Conservation (phyloP, 2,329 filamentous ascomycete species). For the Aspergillus pseudoviridinutans region DNA sequence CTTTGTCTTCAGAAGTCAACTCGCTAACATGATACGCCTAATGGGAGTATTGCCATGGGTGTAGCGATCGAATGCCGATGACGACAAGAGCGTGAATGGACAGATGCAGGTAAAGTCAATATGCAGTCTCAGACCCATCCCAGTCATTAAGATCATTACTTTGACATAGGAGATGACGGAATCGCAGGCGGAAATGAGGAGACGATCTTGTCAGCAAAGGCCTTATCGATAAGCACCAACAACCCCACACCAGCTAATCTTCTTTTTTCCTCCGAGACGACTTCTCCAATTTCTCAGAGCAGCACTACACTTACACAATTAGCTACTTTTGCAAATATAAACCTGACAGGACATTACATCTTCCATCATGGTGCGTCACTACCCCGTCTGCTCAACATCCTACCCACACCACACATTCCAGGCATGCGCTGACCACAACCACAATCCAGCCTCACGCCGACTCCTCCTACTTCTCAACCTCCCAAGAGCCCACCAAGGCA, state of each 20-base stretch:
- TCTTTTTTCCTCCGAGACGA: neutral
- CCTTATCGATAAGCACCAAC: neutral
- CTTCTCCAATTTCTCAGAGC: neutral
- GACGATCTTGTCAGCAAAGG: too few relatives aligned
- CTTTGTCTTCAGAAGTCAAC: too few relatives aligned
- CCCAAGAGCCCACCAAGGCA: constrained; percentile 33
- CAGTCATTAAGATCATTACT: too few relatives aligned
- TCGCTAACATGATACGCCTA: too few relatives aligned
- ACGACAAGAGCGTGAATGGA: neutral
- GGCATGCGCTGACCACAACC: neutral
- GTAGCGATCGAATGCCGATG: neutral
- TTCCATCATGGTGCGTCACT: constrained; percentile 1
- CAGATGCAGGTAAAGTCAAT: too few relatives aligned
- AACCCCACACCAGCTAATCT: neutral
- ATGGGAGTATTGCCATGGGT: neutral
- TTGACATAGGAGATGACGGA: neutral
- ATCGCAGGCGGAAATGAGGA: neutral
- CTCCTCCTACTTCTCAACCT: constrained; percentile 39
- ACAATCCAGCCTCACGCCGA: constrained; percentile 44
- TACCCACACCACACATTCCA: neutral
- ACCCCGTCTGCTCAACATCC: neutral
- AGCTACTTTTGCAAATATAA: neutral
- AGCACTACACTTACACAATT: neutral
- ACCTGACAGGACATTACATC: neutral
- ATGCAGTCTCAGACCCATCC: too few relatives aligned